Conservation (phyloP, 768 basidiomycete species). For the Agaricus blazei region DNA sequence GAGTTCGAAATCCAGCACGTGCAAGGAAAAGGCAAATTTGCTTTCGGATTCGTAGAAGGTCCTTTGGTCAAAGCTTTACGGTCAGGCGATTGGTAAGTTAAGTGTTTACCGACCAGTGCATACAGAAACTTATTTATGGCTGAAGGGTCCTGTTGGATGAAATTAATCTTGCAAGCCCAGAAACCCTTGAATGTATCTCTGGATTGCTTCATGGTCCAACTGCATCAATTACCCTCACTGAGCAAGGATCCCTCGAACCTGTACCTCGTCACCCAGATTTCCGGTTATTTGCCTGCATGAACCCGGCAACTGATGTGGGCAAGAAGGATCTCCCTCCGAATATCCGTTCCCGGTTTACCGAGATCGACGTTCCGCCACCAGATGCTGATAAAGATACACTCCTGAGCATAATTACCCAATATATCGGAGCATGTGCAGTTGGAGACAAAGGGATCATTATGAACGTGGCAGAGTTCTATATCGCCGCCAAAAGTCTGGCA, state of each 20-base stretch:
- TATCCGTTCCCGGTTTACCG: conserved; percentile 89
- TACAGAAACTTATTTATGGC: conserved; percentile 3
- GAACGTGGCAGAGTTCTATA: conserved; percentile 90
- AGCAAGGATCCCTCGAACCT: conserved; percentile 86
- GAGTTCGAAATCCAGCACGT: conserved; percentile 88
- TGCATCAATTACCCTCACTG: conserved; percentile 88
- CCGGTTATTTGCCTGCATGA: conserved; percentile 98
- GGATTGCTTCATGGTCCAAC: conserved; percentile 81
- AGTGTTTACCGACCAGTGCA: not conserved
- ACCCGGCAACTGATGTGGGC: conserved; percentile 97
- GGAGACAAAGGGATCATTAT: conserved; percentile 85
- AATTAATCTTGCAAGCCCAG: conserved; percentile 90
- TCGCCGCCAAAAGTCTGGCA: conserved; percentile 70
- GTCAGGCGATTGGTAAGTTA: conserved; percentile 81
- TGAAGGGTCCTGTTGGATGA: conserved; percentile 91
- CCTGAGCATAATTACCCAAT: conserved; percentile 80
- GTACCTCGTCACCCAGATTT: conserved; percentile 92
- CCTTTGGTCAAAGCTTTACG: conserved; percentile 89
- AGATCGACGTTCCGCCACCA: conserved; percentile 92
- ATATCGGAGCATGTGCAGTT: conserved; percentile 78
- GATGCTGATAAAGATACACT: conserved; percentile 90
- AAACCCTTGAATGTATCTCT: conserved; percentile 91
- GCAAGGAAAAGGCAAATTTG: conserved; percentile 83
- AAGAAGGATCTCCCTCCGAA: conserved; percentile 95
- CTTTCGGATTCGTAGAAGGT: conserved; percentile 94